A percentile compares a stretch with the other conserved stretches of the same genome.
Evolutionary conservation across 352 stramenopile genomes (phyloP).

Genomic region (Phytopythium chamaehyphon): DNA sequence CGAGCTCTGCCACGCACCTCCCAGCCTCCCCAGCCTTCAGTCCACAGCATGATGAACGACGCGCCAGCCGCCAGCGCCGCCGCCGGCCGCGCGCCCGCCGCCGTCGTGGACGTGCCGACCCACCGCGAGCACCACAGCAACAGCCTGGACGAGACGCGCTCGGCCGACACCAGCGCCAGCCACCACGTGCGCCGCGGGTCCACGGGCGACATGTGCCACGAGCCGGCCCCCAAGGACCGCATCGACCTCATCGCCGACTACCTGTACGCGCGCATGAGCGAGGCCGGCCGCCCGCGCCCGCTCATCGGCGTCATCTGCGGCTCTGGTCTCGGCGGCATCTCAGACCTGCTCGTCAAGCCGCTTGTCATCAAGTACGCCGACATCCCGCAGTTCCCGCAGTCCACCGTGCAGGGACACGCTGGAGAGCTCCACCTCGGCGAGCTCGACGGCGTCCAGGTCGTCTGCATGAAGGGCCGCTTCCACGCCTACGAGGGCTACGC

Average conservation of each 20-base stretch:
- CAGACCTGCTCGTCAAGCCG: conserved; percentile 85
- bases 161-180: conserved; percentile 8
- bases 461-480: conserved; percentile 95
- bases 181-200: conserved; percentile 37
- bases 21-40: neutral
- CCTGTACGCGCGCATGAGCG: conserved; percentile 42
- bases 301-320: conserved; percentile 92
- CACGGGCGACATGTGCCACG: conserved; percentile 63
- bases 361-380: conserved; percentile 91
- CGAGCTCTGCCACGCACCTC: neutral
- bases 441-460: conserved; percentile 75
- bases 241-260: conserved; percentile 81
- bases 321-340: conserved; percentile 91
- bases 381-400: conserved; percentile 92
- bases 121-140: conserved; percentile 37
- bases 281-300: conserved; percentile 25
- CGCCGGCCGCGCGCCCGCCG: too few relatives aligned
- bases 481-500: conserved; percentile 97
- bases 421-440: conserved; percentile 95
- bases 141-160: conserved; percentile 34
- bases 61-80: neutral
- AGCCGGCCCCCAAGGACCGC: conserved; percentile 56
- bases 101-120: conserved; percentile 27
- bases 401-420: conserved; percentile 92
- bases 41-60: conserved; percentile 27